phyloP scores from a whole-genome alignment of 345 rosid genomes.

The Conringia planisiliqua region DNA sequence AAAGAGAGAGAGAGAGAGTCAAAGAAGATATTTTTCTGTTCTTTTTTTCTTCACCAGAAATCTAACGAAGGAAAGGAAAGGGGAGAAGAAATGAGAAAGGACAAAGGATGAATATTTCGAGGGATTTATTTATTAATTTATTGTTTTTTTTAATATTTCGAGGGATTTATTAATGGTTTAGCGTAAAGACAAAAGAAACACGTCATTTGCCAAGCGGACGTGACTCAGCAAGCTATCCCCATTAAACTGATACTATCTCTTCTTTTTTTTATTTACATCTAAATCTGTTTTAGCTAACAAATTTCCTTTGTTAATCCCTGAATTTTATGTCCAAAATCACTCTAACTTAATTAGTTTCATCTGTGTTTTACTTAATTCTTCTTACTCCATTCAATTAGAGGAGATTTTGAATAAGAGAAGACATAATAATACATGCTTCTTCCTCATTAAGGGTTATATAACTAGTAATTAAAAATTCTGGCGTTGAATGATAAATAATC shows the following conservation, averaged over 20 bases:
- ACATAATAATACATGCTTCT: neutral
- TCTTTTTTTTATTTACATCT: neutral
- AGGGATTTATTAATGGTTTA: conserved; percentile 1
- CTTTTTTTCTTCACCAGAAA: neutral
- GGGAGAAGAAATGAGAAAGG: neutral
- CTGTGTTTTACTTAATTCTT: neutral
- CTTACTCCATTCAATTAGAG: neutral
- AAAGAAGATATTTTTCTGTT: neutral
- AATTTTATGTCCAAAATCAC: neutral
- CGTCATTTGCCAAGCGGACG: conserved; percentile 14
- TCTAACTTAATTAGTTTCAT: neutral
- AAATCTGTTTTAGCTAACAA: neutral
- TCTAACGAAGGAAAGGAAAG: neutral
- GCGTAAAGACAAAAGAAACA: conserved; percentile 8
- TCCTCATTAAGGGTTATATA: neutral
- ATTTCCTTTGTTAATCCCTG: neutral
- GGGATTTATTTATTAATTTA: too few relatives aligned
- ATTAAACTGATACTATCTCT: neutral
- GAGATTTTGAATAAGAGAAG: neutral
- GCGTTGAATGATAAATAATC: neutral
- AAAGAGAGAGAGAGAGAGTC: conserved; percentile 9
- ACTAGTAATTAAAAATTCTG: neutral
- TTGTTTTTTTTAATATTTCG: neutral
- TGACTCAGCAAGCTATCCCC: conserved; percentile 29
- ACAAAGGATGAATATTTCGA: neutral